A percentile compares a stretch with the other conserved stretches of the same genome.
Evolutionary conservation across 306 rosid species (phyloP).

Genomic region (Prunus fruticosa): DNA sequence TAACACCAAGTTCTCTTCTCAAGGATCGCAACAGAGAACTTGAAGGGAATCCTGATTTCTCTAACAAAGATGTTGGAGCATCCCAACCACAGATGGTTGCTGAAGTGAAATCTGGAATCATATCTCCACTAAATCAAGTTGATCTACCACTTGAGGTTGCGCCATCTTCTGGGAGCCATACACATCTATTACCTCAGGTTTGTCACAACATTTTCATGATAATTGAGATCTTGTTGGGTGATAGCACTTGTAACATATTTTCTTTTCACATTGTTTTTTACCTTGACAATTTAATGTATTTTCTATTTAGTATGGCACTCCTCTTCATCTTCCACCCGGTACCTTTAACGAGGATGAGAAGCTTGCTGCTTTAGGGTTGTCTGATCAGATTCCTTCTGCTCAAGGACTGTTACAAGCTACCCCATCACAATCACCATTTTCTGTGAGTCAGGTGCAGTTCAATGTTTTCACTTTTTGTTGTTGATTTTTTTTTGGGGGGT

Average conservation of each 20-base stretch:
- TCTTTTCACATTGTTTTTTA: neutral
- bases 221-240: neutral
- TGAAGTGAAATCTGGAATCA: conserved; percentile 69
- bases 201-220: conserved; percentile 7
- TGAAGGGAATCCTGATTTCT: conserved; percentile 99
- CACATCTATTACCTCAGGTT: conserved; percentile 84
- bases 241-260: neutral
- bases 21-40: conserved; percentile 88
- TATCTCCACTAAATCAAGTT: conserved; percentile 77
- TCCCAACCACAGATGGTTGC: conserved; percentile 72
- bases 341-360: conserved; percentile 85
- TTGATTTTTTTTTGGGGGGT: neutral
- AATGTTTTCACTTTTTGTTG: neutral
- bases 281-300: neutral
- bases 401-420: conserved; percentile 77
- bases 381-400: conserved; percentile 85
- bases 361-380: conserved; percentile 55
- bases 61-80: conserved; percentile 89
- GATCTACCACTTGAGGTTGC: conserved; percentile 78
- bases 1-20: conserved; percentile 83
- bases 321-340: conserved; percentile 75
- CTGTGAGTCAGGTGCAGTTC: conserved; percentile 61
- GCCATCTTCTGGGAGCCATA: conserved; percentile 63
- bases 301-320: conserved; percentile 57
- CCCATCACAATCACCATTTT: conserved; percentile 60